Evolutionary conservation across 805 yeast genomes (phyloP).

Genomic region (Saccharomycopsis sp.): DNA sequence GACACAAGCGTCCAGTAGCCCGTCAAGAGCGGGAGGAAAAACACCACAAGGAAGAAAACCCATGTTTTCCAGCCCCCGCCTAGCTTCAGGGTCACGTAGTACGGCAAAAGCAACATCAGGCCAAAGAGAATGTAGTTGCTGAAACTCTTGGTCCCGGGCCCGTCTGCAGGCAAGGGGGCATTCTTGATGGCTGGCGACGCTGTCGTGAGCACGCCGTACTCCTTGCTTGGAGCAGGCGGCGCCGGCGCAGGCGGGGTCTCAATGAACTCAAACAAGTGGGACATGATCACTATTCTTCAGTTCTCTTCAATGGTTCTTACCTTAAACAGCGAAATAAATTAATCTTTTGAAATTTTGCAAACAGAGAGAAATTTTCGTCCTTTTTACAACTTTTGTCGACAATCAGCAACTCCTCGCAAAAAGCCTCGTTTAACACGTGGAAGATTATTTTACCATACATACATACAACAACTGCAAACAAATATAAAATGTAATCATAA

Average conservation of each 20-base stretch:
- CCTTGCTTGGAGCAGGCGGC: conserved; percentile 33
- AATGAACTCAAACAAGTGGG: conserved; percentile 30
- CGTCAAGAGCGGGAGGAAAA: conserved; percentile 63
- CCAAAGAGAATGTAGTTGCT: conserved; percentile 47
- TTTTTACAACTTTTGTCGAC: no score
- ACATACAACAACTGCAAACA: no score
- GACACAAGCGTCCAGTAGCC: conserved; percentile 77
- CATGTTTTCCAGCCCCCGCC: conserved; percentile 66
- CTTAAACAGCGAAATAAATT: no score
- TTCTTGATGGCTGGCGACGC: conserved; percentile 68
- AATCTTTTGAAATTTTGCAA: no score
- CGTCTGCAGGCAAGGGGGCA: conserved; percentile 87
- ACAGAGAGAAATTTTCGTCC: no score
- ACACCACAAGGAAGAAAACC: conserved; percentile 46
- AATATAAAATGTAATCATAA: no score
- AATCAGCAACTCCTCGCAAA: no score
- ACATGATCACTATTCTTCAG: no score
- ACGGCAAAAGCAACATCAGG: conserved; percentile 50
- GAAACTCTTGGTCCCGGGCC: conserved; percentile 75
- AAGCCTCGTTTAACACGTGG: no score
- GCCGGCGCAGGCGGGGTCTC: conserved; percentile 49
- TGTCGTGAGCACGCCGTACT: conserved; percentile 43
- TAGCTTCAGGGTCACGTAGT: conserved; percentile 49
- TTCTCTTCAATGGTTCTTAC: no score
- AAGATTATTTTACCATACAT: no score